These are phyloP conservation scores for Colletotrichum somersetense DNA, from an alignment of 2,329 filamentous ascomycete genomes.

Conservation along the genomic window DNA sequence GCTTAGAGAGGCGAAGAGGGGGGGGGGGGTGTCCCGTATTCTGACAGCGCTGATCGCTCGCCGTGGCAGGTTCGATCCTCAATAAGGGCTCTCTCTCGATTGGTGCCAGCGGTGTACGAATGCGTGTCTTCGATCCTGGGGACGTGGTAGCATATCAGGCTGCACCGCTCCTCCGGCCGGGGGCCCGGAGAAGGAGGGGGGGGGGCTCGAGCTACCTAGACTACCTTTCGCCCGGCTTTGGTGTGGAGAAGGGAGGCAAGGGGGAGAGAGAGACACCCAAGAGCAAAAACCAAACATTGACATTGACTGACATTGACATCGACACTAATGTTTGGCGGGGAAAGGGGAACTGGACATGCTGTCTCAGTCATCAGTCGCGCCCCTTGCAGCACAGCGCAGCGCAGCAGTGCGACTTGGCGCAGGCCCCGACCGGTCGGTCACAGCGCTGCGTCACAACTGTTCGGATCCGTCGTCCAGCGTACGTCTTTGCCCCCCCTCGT, in stretches of 20 bases:
- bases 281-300: not conserved
- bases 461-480: not conserved
- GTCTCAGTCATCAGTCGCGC: not conserved
- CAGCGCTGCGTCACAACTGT: not conserved
- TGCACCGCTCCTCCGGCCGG: not conserved
- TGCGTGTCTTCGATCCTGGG: too few relatives aligned
- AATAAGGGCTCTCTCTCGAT: not conserved
- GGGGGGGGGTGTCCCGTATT: not conserved
- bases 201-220: not conserved
- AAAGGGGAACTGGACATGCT: not conserved
- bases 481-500: not conserved
- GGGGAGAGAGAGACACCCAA: not conserved
- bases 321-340: not conserved
- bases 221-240: conserved; percentile 6
- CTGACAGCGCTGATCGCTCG: not conserved
- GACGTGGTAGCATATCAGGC: not conserved
- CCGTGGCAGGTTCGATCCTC: not conserved
- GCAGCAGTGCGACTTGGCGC: not conserved
- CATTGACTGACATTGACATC: not conserved
- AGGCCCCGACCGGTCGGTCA: not conserved
- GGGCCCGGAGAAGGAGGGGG: not conserved
- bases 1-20: not conserved
- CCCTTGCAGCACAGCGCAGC: conserved; percentile 4
- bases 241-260: not conserved
- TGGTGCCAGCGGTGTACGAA: not conserved